Evolutionary conservation across 2,329 filamentous ascomycete genomes (phyloP).

Genomic region (Arthrinium puccinioides): DNA sequence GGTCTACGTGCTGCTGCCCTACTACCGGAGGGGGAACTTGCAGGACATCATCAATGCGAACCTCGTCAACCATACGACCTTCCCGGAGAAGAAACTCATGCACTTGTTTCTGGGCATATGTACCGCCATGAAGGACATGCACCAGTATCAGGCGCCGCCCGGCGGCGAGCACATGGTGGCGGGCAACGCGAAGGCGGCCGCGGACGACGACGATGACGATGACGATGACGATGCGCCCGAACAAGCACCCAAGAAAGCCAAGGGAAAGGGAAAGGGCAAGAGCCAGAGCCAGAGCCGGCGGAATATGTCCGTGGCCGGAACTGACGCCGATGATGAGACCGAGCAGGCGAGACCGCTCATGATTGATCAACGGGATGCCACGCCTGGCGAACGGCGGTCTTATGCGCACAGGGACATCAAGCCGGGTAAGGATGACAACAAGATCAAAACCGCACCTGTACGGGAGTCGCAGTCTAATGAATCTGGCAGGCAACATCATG

Average conservation of each 20-base stretch:
- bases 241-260: conserved; percentile 27
- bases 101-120: conserved; percentile 87
- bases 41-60: conserved; percentile 99
- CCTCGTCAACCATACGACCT: conserved; percentile 85
- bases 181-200: conserved; percentile 33
- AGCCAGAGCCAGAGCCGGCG: no score
- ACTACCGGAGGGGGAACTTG: conserved; percentile 90
- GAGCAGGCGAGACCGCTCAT: conserved; percentile 79
- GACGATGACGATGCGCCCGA: conserved; percentile 23
- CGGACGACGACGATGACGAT: conserved; percentile 35
- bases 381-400: conserved; percentile 62
- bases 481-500: conserved; percentile 77
- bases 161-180: conserved; percentile 45
- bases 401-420: conserved; percentile 98
- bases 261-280: conserved; percentile 29
- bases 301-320: conserved; percentile 27
- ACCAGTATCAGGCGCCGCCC: conserved; percentile 64
- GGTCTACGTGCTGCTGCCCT: conserved; percentile 92
- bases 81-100: conserved; percentile 86
- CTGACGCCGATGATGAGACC: conserved; percentile 62
- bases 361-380: conserved; percentile 66
- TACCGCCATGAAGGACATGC: conserved; percentile 81
- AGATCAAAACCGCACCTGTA: background rate
- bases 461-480: no score
- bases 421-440: conserved; percentile 55